Percentiles rank a stretch among this genome's conserved stretches.
These are phyloP conservation scores for Cystobasidium tubakii DNA, from an alignment of 768 basidiomycete species.

Conservation along the genomic window DNA sequence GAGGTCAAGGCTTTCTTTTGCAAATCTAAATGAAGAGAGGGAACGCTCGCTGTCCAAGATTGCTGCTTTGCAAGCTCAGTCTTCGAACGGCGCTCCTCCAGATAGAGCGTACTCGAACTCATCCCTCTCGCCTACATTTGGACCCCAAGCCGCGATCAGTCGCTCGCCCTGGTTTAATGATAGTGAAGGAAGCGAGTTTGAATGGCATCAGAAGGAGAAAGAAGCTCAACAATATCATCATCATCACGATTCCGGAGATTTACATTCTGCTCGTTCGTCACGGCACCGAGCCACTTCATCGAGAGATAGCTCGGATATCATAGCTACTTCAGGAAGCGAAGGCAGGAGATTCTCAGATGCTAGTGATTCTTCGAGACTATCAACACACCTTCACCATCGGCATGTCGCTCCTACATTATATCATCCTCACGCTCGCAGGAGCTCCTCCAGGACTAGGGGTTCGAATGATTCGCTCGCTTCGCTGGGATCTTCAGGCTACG, in stretches of 20 bases:
- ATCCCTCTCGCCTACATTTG: not conserved
- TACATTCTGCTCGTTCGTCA: too few relatives aligned
- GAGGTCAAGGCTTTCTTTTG: slow-evolving; percentile 15
- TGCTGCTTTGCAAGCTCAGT: not conserved
- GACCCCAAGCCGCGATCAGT: not conserved
- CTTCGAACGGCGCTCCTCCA: not conserved
- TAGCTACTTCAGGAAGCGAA: slow-evolving; percentile 3
- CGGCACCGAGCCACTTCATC: not conserved
- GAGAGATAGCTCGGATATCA: slow-evolving; percentile 12
- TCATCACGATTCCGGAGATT: too few relatives aligned
- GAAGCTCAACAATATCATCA: not conserved
- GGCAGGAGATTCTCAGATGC: slow-evolving; percentile 20
- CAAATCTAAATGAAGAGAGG: slow-evolving; percentile 22
- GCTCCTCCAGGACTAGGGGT: slow-evolving; percentile 19
- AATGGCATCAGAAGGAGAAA: slow-evolving; percentile 8
- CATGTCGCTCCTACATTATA: not conserved
- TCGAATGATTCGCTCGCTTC: slow-evolving; percentile 26
- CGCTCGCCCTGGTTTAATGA: slow-evolving; percentile 1
- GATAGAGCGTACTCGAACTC: not conserved
- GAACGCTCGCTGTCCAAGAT: not conserved
- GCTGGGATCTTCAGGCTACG: not conserved
- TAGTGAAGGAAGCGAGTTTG: slow-evolving; percentile 33
- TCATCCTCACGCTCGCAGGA: slow-evolving; percentile 1
- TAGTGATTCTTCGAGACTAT: not conserved
- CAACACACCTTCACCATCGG: not conserved